A percentile compares a stretch with the other conserved stretches of the same genome.
phyloP scores from a whole-genome alignment of 768 basidiomycete species.

The Pleurotus djamor region DNA sequence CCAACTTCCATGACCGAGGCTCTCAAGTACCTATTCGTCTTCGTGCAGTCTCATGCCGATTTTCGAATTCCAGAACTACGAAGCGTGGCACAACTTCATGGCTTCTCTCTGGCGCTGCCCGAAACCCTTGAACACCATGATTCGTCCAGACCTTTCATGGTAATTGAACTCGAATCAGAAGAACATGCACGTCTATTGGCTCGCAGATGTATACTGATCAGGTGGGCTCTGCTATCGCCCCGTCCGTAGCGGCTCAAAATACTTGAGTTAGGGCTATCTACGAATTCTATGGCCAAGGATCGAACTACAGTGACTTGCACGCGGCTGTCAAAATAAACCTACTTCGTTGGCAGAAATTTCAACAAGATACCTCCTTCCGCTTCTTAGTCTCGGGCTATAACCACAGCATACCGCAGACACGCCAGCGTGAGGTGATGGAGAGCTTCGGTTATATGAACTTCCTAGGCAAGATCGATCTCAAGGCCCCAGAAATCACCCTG shows the following conservation, averaged over 20 bases:
- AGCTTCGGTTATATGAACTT: constrained; percentile 86
- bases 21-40: constrained; percentile 55
- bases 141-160: constrained; percentile 68
- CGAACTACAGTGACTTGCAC: constrained; percentile 71
- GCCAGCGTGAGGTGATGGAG: constrained; percentile 70
- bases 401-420: constrained; percentile 65
- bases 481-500: constrained; percentile 68
- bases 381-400: constrained; percentile 76
- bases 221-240: constrained; percentile 37
- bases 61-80: constrained; percentile 83
- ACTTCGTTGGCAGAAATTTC: constrained; percentile 56
- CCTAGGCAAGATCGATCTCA: constrained; percentile 79
- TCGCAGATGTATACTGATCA: constrained; percentile 77
- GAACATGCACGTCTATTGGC: constrained; percentile 75
- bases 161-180: constrained; percentile 65
- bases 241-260: constrained; percentile 6
- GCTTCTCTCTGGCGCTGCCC: constrained; percentile 57
- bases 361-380: constrained; percentile 72
- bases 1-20: constrained; percentile 20
- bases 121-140: constrained; percentile 42
- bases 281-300: constrained; percentile 74
- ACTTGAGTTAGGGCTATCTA: constrained; percentile 58
- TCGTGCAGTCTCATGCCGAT: constrained; percentile 79
- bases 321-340: constrained; percentile 39
- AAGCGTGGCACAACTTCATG: constrained; percentile 74